These are phyloP conservation scores for Populus pruinosa DNA, from an alignment of 345 rosid species.

Conservation along the genomic window DNA sequence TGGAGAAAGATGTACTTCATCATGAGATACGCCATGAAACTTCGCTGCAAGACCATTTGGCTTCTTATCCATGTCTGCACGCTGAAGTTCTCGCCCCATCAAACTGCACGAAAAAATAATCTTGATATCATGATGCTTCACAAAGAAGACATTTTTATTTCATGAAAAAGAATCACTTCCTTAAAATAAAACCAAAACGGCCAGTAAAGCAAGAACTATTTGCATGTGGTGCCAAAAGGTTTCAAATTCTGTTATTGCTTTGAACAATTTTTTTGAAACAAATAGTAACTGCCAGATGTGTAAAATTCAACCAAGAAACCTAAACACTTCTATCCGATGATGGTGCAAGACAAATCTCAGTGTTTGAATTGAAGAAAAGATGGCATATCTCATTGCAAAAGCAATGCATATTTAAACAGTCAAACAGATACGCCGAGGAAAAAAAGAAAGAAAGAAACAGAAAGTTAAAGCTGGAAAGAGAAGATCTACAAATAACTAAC, in stretches of 20 bases:
- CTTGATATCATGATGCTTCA: conserved; percentile 12
- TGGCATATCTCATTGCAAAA: not conserved
- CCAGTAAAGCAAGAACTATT: not conserved
- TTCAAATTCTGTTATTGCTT: not conserved
- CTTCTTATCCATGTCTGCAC: conserved; percentile 57
- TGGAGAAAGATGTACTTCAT: conserved; percentile 46
- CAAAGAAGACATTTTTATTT: conserved; percentile 3
- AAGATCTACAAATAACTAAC: not conserved
- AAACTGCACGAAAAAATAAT: conserved; percentile 36
- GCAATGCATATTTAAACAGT: not conserved
- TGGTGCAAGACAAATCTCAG: not conserved
- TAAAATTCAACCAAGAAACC: not conserved
- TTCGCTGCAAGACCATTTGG: conserved; percentile 39
- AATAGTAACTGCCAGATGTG: not conserved
- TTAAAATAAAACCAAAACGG: not conserved
- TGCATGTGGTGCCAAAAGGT: not conserved
- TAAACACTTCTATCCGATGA: conserved; percentile 1
- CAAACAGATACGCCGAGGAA: not conserved
- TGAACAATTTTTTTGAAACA: not conserved
- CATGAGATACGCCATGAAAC: conserved; percentile 31
- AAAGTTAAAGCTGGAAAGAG: not conserved
- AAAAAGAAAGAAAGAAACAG: not conserved
- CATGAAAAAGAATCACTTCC: not conserved
- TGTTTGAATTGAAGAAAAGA: not conserved
- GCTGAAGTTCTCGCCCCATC: conserved; percentile 75